Evolutionary conservation across 2,329 filamentous ascomycete genomes (phyloP), one percentile per base, ranked within the genome.

Genomic region (Amesomyces nigricolor): DNA sequence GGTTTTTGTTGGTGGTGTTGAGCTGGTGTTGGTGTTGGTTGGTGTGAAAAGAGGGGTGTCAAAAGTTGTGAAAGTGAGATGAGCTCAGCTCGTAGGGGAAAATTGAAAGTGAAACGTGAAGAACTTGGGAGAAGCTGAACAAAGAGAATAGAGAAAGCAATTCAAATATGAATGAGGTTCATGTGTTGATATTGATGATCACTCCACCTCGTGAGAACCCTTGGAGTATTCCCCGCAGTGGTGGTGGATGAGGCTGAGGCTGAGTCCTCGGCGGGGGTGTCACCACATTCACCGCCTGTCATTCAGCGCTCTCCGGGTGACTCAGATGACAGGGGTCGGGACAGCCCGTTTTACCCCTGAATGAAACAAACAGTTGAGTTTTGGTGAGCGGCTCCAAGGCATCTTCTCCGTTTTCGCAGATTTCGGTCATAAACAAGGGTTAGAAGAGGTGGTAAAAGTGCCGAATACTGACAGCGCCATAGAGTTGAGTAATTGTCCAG

Each of bases 261-360:
- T 51, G 53, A 50, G 44, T n/a, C 11, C 29, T 48, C 51, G 43
- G 53, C 43, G 37, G 26, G 22, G 26, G 47, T 56, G 53, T 51
- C 42, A 51, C 26, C 29, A 6, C 40, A 35, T 14, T 17, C 19
- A 17, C 11, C 13, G 4, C 6, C 16, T 8, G 35, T 10, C 14
- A 6, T n/a, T 17, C 16, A 29, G 26, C 13, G n/a, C 42, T 49
- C 22, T 53, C 55, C 35, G 55, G 51, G 51, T 57, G 55, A 57
- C 42, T 57, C 55, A 57, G 22, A 17, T 39, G 19, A 16, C n/a
- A 5, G 30, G 5, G 32, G 29, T 14, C 6, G 22, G 6, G 22
- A 26, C 6, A 6, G 4, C 4, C 22, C 22, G 6, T 35, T 35
- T 35, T 9, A 13, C 14, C 44, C 13, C 14, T 16, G 22, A 46